Conservation (phyloP, 768 basidiomycete species). For the Obba rivulosa region DNA sequence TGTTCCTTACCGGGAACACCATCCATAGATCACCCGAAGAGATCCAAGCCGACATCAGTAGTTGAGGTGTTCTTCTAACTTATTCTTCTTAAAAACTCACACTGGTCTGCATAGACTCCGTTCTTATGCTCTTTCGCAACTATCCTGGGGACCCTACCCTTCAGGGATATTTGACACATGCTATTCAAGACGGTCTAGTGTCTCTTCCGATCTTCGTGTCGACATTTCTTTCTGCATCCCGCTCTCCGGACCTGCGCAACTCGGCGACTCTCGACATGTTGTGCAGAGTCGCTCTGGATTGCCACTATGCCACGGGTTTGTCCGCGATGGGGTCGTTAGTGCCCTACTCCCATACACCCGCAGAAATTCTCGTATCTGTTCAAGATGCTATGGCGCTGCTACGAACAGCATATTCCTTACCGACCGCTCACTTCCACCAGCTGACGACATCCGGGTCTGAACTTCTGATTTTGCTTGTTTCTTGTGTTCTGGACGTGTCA, state of each 20-base stretch:
- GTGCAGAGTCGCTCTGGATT: conserved; percentile 59
- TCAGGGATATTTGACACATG: conserved; percentile 58
- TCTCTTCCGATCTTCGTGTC: conserved; percentile 56
- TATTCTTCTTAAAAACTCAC: background rate
- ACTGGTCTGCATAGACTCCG: conserved; percentile 46
- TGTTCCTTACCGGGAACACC: conserved; percentile 50
- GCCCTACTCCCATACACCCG: conserved; percentile 42
- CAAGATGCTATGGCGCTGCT: conserved; percentile 60
- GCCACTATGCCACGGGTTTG: conserved; percentile 54
- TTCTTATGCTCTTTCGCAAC: conserved; percentile 58
- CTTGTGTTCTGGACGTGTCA: conserved; percentile 55
- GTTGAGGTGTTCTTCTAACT: conserved; percentile 32
- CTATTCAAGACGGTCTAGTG: conserved; percentile 51
- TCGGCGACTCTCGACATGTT: conserved; percentile 65
- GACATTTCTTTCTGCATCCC: conserved; percentile 62
- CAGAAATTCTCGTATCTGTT: conserved; percentile 45
- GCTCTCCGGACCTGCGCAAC: conserved; percentile 58
- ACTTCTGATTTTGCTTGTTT: conserved; percentile 55
- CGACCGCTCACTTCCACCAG: conserved; percentile 49
- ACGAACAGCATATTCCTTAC: conserved; percentile 48
- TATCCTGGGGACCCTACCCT: conserved; percentile 69
- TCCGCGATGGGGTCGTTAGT: conserved; percentile 52
- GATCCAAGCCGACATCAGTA: conserved; percentile 55
- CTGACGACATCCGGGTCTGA: conserved; percentile 57
- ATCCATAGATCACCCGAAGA: conserved; percentile 34